Evolutionary conservation across 164 flowering plant genomes (phyloP).

Genomic region (Euptelea pleiosperma): DNA sequence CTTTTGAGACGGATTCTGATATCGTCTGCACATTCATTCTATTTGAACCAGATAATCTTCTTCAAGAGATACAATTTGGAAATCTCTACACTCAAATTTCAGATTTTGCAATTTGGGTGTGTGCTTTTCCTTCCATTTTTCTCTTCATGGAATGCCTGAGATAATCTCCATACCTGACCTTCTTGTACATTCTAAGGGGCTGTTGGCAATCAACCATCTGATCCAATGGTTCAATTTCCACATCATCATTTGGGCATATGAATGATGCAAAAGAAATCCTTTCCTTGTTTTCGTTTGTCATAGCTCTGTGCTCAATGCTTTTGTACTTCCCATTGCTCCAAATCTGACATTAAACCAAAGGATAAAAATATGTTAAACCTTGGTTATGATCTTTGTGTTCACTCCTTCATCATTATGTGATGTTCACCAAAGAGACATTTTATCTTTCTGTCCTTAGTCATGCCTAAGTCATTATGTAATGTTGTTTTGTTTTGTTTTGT

Average conservation of each 20-base stretch:
- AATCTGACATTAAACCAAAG: background rate
- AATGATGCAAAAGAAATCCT: slow-evolving; percentile 29
- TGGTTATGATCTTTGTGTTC: too few species aligned
- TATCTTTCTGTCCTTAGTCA: too few species aligned
- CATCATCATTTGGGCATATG: slow-evolving; percentile 15
- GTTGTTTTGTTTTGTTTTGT: too few species aligned
- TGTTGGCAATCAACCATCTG: slow-evolving; percentile 11
- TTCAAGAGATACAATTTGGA: background rate
- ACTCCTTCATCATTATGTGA: too few species aligned
- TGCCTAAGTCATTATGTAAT: too few species aligned
- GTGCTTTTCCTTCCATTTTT: slow-evolving; percentile 27
- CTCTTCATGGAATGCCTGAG: slow-evolving; percentile 11
- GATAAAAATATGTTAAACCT: too few species aligned
- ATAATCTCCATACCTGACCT: slow-evolving; percentile 26
- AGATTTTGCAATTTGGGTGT: slow-evolving; percentile 3
- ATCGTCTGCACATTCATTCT: too few species aligned
- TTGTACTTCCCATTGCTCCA: slow-evolving; percentile 30
- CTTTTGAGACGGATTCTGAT: too few species aligned
- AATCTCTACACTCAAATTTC: background rate
- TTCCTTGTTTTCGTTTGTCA: slow-evolving; percentile 17
- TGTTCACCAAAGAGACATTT: too few species aligned
- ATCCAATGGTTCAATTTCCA: slow-evolving; percentile 27
- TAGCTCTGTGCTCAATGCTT: slow-evolving; percentile 34
- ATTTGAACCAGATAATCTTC: too few species aligned
- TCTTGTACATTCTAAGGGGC: slow-evolving; percentile 21